Base-by-base conservation (phyloP, 345 rosid species). In the Eucalyptus pumila region DNA sequence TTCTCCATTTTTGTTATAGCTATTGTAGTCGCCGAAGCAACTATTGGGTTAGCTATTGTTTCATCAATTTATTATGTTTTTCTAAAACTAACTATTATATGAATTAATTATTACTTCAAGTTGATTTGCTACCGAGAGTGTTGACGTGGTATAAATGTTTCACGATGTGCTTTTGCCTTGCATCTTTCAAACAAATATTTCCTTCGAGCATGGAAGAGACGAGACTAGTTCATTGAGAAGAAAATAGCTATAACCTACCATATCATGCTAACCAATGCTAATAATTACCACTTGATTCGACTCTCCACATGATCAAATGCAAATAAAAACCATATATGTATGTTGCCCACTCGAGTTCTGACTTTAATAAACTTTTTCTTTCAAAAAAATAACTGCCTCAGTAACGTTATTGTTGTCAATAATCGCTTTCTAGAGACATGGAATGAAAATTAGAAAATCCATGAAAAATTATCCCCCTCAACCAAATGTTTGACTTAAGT, bases 311-410 rank as follows among this genome's bases (percentile, higher is more conserved):
- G 27, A 37, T 76, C 83, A 40, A 40, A 76, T 40, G 42, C 83
- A 76, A 11, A 37, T 11, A 40, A 1, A 76, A 76, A 56, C 19
- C 3, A 19, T 10, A 37, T 37, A 37, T 76, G 4, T 76, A 76
- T 21, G 83, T 40, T 76, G 8, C 27, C 14, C 47, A 37, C 14
- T 76, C 5, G 9, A 37, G 27, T 76, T 37, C 1, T 11, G 1
- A 76, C 26, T 76, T 40, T 37, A 37, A 76, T 19, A 11, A 76
- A 11, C 15, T 2, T 23, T 32, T 69, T 76, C 4, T 21, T 37
- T 37, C 14, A 21, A 24, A 76, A 27, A 37, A 76, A 76, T 9
- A 6, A 76, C 5, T 0, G 1, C 45, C 44, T 19, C 5, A 0
- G 3, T 3, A 23, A 21, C 5, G 2, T 37, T 76, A 11, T 76